Conservation (phyloP, 2,329 filamentous ascomycete genomes). For the Botrytis aclada region DNA sequence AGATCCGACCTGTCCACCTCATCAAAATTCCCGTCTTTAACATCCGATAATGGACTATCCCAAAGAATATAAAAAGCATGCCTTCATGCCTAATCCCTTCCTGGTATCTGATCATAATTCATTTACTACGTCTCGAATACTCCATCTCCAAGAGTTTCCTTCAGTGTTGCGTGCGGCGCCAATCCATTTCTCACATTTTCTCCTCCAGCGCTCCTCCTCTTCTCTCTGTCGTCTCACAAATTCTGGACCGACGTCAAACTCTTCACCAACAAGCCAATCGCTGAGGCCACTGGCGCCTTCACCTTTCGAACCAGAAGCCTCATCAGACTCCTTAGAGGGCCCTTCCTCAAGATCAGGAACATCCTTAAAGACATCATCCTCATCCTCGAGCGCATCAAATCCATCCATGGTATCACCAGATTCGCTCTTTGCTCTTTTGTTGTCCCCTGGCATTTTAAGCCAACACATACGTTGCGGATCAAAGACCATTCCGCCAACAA, state of each 20-base stretch:
- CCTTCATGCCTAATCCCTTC: not conserved
- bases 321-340: constrained; percentile 39
- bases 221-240: constrained; percentile 86
- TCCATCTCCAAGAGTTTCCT: constrained; percentile 72
- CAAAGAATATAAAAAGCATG: constrained; percentile 20
- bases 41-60: constrained; percentile 15
- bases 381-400: constrained; percentile 73
- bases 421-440: constrained; percentile 46
- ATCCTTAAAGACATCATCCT: constrained; percentile 91
- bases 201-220: constrained; percentile 88
- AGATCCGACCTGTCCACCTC: constrained; percentile 13
- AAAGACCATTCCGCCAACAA: constrained; percentile 98
- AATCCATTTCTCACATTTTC: constrained; percentile 85
- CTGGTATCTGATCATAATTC: constrained; percentile 21
- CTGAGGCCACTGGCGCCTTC: constrained; percentile 49
- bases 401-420: constrained; percentile 58
- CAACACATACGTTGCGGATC: constrained; percentile 97
- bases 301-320: constrained; percentile 52
- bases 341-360: constrained; percentile 85
- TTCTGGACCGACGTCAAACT: constrained; percentile 95
- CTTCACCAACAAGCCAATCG: constrained; percentile 86
- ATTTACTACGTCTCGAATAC: constrained; percentile 58
- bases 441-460: constrained; percentile 67
- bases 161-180: constrained; percentile 49
- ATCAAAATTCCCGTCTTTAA: not conserved